Evolutionary conservation across 75 land plant species (phyloP).

Genomic region (Sequoiadendron giganteum): DNA sequence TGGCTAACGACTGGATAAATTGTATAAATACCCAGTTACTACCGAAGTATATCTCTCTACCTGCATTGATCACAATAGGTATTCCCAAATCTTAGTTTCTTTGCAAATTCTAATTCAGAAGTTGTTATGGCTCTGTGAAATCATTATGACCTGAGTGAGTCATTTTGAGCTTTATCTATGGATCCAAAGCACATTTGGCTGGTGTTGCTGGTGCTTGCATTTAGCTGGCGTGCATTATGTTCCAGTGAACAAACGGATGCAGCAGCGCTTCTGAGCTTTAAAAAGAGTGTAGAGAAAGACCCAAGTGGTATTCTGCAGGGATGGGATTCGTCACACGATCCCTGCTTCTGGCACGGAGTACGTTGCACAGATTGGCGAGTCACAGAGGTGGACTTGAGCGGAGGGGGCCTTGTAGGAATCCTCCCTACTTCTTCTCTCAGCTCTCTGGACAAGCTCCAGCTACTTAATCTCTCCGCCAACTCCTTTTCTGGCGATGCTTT

Average conservation of each 20-base stretch:
- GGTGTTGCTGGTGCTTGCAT: not conserved
- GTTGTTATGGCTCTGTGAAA: not conserved
- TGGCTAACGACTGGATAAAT: not conserved
- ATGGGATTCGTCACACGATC: constrained; percentile 36
- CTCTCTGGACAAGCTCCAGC: constrained; percentile 40
- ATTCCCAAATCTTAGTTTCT: too few relatives aligned
- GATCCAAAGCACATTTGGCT: not conserved
- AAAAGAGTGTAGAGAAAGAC: constrained; percentile 43
- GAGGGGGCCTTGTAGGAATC: constrained; percentile 25
- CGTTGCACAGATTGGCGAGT: constrained; percentile 46
- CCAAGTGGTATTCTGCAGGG: constrained; percentile 38
- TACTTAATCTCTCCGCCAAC: constrained; percentile 47
- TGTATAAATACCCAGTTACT: not conserved
- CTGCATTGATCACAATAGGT: not conserved
- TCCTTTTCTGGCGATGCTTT: constrained; percentile 31
- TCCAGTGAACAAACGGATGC: constrained; percentile 34
- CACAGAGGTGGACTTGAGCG: constrained; percentile 39
- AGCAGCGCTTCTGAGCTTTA: constrained; percentile 45
- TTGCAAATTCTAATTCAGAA: not conserved
- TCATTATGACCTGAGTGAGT: not conserved
- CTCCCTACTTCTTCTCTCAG: constrained; percentile 34
- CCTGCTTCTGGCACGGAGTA: constrained; percentile 64
- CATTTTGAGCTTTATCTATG: not conserved
- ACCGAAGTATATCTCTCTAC: not conserved
- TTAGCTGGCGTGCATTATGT: not conserved